These are phyloP conservation scores for Chenopodium suecicum DNA, from an alignment of 148 eudicot species.

Conservation along the genomic window DNA sequence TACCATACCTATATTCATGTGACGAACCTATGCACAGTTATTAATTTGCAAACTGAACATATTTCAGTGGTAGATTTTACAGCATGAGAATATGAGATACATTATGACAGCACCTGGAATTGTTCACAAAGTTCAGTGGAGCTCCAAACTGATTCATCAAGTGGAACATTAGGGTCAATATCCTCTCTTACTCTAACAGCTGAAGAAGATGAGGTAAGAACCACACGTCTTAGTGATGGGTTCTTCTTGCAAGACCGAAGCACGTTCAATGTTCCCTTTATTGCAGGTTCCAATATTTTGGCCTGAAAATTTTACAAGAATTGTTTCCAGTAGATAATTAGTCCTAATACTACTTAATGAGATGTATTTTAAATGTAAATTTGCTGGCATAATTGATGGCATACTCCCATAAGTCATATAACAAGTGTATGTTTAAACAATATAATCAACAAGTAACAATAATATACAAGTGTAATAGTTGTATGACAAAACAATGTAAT, in stretches of 20 bases:
- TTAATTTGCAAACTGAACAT: background rate
- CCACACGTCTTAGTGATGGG: conserved; percentile 73
- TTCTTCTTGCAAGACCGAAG: conserved; percentile 80
- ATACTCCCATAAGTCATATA: no score
- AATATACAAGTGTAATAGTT: no score
- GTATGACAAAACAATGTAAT: no score
- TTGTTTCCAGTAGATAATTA: background rate
- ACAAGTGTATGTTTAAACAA: no score
- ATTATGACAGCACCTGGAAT: conserved; percentile 39
- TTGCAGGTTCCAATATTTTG: conserved; percentile 82
- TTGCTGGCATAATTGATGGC: no score
- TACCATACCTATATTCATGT: conserved; percentile 62
- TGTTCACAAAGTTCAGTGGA: conserved; percentile 70
- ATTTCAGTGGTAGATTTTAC: background rate
- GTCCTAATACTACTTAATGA: background rate
- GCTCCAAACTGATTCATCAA: conserved; percentile 89
- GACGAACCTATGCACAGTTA: background rate
- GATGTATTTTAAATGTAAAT: background rate
- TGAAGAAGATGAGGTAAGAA: conserved; percentile 89
- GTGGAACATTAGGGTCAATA: conserved; percentile 47
- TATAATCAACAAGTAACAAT: no score
- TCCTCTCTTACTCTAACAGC: conserved; percentile 64
- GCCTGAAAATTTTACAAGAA: conserved; percentile 31
- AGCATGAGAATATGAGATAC: background rate
- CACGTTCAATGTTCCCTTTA: conserved; percentile 85